Percentiles rank a stretch among this genome's conserved stretches.
Evolutionary conservation across 257 asterid genomes (phyloP).

Genomic region (Capsicum rhomboideum): DNA sequence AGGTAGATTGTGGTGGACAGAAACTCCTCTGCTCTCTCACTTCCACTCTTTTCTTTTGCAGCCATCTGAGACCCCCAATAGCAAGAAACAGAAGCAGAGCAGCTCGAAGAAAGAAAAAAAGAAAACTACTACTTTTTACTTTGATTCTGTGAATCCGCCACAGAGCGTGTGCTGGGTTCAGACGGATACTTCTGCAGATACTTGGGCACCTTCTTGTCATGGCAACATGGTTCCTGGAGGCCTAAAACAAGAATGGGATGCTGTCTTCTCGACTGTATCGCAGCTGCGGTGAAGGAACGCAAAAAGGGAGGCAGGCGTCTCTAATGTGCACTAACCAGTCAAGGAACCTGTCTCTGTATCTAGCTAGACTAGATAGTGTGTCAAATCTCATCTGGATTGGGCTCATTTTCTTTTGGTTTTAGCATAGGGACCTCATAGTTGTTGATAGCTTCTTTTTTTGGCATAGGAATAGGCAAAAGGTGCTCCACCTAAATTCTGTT

Average conservation of each 20-base stretch:
- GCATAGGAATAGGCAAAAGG: not conserved
- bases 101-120: not conserved
- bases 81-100: slow-evolving; percentile 8
- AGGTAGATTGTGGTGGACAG: not conserved
- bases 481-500: too few species aligned
- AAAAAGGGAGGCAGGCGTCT: not conserved
- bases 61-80: slow-evolving; percentile 7
- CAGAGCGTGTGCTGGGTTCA: slow-evolving; percentile 11
- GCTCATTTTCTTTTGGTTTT: not conserved
- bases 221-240: not conserved
- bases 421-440: not conserved
- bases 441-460: not conserved
- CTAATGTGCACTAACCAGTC: not conserved
- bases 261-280: slow-evolving; percentile 6
- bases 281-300: not conserved
- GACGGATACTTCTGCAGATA: not conserved
- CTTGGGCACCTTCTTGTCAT: slow-evolving; percentile 3
- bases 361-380: not conserved
- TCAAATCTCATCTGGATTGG: not conserved
- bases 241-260: slow-evolving; percentile 10
- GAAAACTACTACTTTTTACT: slow-evolving; percentile 7
- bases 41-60: not conserved
- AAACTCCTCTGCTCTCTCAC: not conserved
- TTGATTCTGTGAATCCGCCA: slow-evolving; percentile 22
- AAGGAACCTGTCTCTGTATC: not conserved